Conservation (phyloP, 192 early-diverging fungal genomes). For the Chytriomyces sp. region DNA sequence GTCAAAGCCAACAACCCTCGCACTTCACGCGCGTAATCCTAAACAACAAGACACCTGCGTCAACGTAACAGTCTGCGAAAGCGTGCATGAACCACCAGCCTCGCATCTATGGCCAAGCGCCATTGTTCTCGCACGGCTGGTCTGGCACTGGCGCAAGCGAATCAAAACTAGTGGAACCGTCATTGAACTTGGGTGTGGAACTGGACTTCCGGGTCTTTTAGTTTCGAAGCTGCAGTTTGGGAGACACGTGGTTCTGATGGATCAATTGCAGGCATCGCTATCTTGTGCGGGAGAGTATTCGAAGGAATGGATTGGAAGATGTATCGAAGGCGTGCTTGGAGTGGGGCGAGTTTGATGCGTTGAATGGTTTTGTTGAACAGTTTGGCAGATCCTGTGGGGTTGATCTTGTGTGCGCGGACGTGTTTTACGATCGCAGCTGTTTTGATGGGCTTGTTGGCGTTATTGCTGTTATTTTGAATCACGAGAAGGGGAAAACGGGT, state of each 20-base stretch:
- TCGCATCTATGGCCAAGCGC: conserved; percentile 76
- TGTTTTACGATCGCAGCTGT: conserved; percentile 48
- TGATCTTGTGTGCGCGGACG: conserved; percentile 53
- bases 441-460: conserved; percentile 73
- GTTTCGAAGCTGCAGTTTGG: conserved; percentile 31
- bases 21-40: background rate
- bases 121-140: conserved; percentile 65
- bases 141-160: conserved; percentile 46
- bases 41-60: background rate
- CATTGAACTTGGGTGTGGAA: conserved; percentile 67
- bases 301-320: conserved; percentile 30
- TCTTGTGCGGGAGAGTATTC: conserved; percentile 20
- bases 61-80: background rate
- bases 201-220: conserved; percentile 66
- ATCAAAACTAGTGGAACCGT: conserved; percentile 36
- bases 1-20: background rate
- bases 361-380: background rate
- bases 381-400: background rate
- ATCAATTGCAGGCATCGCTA: conserved; percentile 39
- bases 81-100: conserved; percentile 10
- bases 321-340: background rate
- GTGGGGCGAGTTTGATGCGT: conserved; percentile 32
- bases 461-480: conserved; percentile 59
- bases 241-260: background rate
- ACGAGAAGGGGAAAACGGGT: background rate